These are phyloP conservation scores for Leavenworthia alabamica DNA, from an alignment of 345 rosid genomes.

Conservation along the genomic window DNA sequence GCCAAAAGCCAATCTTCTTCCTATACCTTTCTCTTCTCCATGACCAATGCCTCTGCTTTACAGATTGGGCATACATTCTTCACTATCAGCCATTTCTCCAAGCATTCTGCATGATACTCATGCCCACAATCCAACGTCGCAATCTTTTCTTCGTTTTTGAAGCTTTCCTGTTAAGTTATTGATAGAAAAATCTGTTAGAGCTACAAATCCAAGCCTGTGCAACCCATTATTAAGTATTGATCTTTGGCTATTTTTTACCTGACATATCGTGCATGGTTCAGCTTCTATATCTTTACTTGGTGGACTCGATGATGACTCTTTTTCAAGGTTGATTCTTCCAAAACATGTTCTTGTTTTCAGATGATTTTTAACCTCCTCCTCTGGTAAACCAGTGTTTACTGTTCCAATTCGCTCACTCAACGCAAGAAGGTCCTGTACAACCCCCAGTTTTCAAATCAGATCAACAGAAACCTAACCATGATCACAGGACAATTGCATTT, in stretches of 20 bases:
- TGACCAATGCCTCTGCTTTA: constrained; percentile 71
- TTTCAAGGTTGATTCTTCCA: constrained; percentile 53
- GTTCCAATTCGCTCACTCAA: constrained; percentile 74
- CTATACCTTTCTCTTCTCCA: constrained; percentile 25
- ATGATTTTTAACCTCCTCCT: constrained; percentile 45
- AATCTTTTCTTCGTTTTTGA: constrained; percentile 47
- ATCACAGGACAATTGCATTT: constrained; percentile 1
- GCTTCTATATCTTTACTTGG: constrained; percentile 46
- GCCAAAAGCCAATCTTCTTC: constrained; percentile 27
- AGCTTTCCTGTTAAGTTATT: constrained; percentile 47
- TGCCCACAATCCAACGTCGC: constrained; percentile 83
- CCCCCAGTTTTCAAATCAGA: not conserved
- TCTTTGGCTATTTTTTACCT: constrained; percentile 39
- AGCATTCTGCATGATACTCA: constrained; percentile 78
- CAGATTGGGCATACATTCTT: constrained; percentile 92
- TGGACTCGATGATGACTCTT: constrained; percentile 29
- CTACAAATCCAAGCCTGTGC: not conserved
- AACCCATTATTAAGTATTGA: not conserved
- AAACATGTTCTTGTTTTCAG: constrained; percentile 55
- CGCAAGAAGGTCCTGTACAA: constrained; percentile 83
- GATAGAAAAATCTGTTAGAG: not conserved
- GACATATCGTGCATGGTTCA: constrained; percentile 87
- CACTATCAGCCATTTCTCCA: constrained; percentile 81
- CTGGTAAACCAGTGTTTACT: constrained; percentile 81
- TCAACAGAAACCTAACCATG: constrained; percentile 7